Evolutionary conservation across 2,329 filamentous ascomycete species (phyloP).

Genomic region (Pseudocercospora musae): DNA sequence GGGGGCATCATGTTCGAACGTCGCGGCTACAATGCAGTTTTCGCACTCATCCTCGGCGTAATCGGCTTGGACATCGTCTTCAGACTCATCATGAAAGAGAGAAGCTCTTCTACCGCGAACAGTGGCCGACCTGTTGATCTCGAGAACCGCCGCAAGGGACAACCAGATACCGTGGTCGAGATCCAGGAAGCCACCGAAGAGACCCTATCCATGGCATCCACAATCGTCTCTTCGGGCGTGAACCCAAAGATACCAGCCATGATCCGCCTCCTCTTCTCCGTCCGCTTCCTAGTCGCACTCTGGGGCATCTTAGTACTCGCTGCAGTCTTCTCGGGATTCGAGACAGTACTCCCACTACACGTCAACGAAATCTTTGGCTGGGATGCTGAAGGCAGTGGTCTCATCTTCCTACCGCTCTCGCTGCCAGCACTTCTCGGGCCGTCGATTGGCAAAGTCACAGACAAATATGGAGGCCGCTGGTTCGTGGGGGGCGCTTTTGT

Average conservation of each 20-base stretch:
- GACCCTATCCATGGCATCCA: slow-evolving; percentile 1
- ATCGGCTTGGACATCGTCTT: slow-evolving; percentile 18
- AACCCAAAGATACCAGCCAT: slow-evolving; percentile 13
- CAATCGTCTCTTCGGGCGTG: neutral
- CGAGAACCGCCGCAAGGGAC: neutral
- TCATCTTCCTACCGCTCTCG: slow-evolving; percentile 24
- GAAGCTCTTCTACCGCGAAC: neutral
- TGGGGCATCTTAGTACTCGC: slow-evolving; percentile 25
- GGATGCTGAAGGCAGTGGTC: slow-evolving; percentile 18
- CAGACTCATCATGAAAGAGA: slow-evolving; percentile 21
- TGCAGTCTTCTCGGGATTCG: slow-evolving; percentile 17
- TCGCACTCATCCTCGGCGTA: slow-evolving; percentile 16
- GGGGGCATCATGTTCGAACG: slow-evolving; percentile 63
- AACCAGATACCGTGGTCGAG: neutral
- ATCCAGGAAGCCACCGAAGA: neutral
- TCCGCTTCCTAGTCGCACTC: slow-evolving; percentile 20
- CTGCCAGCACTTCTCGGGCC: slow-evolving; percentile 23
- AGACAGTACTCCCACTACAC: slow-evolving; percentile 20
- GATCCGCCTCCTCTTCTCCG: slow-evolving; percentile 18
- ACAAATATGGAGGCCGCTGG: slow-evolving; percentile 23
- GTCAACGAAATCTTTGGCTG: slow-evolving; percentile 21
- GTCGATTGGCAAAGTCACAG: slow-evolving; percentile 18
- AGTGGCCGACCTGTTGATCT: neutral
- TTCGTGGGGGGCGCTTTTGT: slow-evolving; percentile 18
- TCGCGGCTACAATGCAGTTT: slow-evolving; percentile 35